Base-by-base conservation (phyloP, 257 asterid genomes). In the Hygrophila difformis region DNA sequence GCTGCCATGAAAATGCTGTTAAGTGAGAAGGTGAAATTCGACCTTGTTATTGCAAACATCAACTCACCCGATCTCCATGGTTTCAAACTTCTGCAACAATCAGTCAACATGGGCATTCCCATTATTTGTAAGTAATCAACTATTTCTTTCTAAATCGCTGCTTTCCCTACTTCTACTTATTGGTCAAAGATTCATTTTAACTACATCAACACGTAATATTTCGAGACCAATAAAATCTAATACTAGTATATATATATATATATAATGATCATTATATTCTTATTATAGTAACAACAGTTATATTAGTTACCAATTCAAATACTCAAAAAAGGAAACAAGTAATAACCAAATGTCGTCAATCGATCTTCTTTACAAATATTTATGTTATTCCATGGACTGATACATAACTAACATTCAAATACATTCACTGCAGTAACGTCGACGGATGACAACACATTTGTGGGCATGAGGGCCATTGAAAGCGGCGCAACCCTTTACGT, bases 401-500 rank as follows among this genome's bases (percentile, higher is more conserved):
- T n/a, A n/a, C n/a, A n/a, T n/a, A n/a, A n/a, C n/a, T n/a, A n/a
- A n/a, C n/a, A n/a, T n/a, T n/a, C n/a, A 9, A 26, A 3, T 12
- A 41, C 18, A 12, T 37, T 35, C 11, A 11, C 1, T 54, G 1
- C 42, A 71, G 79, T 61, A 58, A 64, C 59, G 62, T 61, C 71
- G 0, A 8, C 14, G 0, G 71, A 64, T 8, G 73, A 71, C 1
- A 55, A 64, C 24, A 8, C 33, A 2, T 14, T 48, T 28, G 49
- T 56, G 55, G 74, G 71, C 8, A 36, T 29, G 65, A 53, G 40
- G 44, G 73, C 66, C 0, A 37, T 75, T 1, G 69, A 64, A 17
- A 44, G 8, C 2, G 83, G 83, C 1, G 78, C 78, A 0, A 49
- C 50, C 23, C 56, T 75, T 2, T 67, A 47, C 12, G 34, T 71